A percentile compares a stretch with the other conserved stretches of the same genome.
Evolutionary conservation across 2,329 filamentous ascomycete species (phyloP).

Genomic region (Hysterium pulicare): DNA sequence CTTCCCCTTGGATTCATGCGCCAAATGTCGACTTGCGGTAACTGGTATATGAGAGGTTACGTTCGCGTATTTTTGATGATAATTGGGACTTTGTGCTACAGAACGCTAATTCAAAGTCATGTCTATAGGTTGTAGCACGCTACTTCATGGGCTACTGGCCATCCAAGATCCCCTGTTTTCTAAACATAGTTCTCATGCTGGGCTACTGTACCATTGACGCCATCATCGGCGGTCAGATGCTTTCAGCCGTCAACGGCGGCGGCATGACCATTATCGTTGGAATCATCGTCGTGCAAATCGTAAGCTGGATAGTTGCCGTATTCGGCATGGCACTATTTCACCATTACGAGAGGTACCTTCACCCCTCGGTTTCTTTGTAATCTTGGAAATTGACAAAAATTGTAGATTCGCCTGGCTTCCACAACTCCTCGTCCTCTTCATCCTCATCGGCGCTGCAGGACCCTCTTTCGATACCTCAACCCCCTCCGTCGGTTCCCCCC

Average conservation of each 20-base stretch:
- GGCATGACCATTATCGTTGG: slow-evolving; percentile 57
- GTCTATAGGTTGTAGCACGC: slow-evolving; percentile 29
- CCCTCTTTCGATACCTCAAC: slow-evolving; percentile 53
- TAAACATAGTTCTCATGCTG: slow-evolving; percentile 55
- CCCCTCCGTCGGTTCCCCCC: slow-evolving; percentile 46
- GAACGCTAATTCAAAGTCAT: no score
- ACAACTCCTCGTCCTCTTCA: slow-evolving; percentile 21
- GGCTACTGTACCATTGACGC: slow-evolving; percentile 58
- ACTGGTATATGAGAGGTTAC: background rate
- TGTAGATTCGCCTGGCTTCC: slow-evolving; percentile 22
- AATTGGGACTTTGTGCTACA: no score
- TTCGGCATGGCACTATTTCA: slow-evolving; percentile 27
- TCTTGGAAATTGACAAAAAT: no score
- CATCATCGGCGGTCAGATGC: slow-evolving; percentile 59
- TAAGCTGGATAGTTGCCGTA: slow-evolving; percentile 20
- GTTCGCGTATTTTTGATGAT: no score
- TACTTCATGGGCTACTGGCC: slow-evolving; percentile 64
- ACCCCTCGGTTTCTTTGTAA: no score
- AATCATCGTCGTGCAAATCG: slow-evolving; percentile 53
- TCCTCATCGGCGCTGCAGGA: slow-evolving; percentile 24
- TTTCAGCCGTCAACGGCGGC: slow-evolving; percentile 57
- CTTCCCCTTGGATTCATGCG: background rate
- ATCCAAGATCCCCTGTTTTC: slow-evolving; percentile 53
- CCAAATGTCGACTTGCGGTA: background rate
- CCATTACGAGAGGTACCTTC: slow-evolving; percentile 22